Conservation (phyloP, 2,329 filamentous ascomycete genomes). For the Escovopsis sp. region DNA sequence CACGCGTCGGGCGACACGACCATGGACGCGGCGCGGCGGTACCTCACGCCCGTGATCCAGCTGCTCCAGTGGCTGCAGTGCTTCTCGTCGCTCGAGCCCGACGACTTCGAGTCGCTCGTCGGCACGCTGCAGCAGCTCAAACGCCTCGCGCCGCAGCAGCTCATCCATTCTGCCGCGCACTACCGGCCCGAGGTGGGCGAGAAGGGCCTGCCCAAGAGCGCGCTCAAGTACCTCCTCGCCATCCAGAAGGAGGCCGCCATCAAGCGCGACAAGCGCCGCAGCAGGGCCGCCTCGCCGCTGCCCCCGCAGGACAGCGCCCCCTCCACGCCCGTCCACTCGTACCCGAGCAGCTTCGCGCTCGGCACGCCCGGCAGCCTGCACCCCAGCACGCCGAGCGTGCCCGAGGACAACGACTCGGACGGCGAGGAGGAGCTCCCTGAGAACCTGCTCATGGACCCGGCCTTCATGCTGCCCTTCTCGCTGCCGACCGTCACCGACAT, state of each 20-base stretch:
- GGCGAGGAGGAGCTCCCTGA: constrained; percentile 49
- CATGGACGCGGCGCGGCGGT: constrained; percentile 66
- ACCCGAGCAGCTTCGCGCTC: constrained; percentile 26
- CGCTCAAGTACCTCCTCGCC: constrained; percentile 69
- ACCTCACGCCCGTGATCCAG: constrained; percentile 83
- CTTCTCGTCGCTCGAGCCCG: constrained; percentile 75
- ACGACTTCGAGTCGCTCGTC: constrained; percentile 78
- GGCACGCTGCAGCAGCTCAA: constrained; percentile 83
- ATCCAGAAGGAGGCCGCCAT: constrained; percentile 60
- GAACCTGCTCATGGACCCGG: constrained; percentile 71
- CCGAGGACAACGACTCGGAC: constrained; percentile 25
- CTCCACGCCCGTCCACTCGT: constrained; percentile 27
- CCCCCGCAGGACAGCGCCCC: constrained; percentile 25
- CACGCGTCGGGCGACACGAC: constrained; percentile 75
- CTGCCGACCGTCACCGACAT: constrained; percentile 94
- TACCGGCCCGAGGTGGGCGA: constrained; percentile 93
- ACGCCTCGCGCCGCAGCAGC: constrained; percentile 68
- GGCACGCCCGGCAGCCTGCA: constrained; percentile 27
- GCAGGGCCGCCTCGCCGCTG: constrained; percentile 29
- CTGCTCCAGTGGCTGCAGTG: constrained; percentile 95
- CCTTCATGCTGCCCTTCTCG: constrained; percentile 87
- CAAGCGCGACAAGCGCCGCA: constrained; percentile 39
- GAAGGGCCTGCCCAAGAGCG: constrained; percentile 76
- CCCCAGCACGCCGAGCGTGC: constrained; percentile 23
- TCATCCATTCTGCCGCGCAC: constrained; percentile 82